Percentiles rank a stretch among this genome's conserved stretches.
These are phyloP conservation scores for Tricholoma matsutake DNA, from an alignment of 768 basidiomycete genomes.

Conservation along the genomic window DNA sequence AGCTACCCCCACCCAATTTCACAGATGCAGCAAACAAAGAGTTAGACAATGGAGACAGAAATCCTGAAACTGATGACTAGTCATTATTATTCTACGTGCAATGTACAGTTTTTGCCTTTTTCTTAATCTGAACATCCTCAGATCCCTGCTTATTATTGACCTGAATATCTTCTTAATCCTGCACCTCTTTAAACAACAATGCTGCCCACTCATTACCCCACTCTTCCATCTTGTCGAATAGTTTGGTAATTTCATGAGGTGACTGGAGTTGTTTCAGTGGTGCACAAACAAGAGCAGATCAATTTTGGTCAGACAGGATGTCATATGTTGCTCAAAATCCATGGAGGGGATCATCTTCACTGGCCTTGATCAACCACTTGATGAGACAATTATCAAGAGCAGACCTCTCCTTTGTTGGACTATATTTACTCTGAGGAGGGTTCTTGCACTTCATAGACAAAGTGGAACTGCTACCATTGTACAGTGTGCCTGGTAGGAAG, in stretches of 20 bases:
- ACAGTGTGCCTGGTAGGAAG: neutral
- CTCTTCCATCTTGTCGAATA: neutral
- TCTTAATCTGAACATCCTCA: too few relatives aligned
- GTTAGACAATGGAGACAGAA: neutral
- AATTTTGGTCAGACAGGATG: neutral
- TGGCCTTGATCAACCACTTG: too few relatives aligned
- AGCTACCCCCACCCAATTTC: too few relatives aligned
- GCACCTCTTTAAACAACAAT: too few relatives aligned
- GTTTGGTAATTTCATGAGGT: neutral
- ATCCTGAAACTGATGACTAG: neutral
- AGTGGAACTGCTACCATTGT: neutral
- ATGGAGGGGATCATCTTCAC: too few relatives aligned
- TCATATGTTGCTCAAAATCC: neutral
- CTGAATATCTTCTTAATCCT: too few relatives aligned
- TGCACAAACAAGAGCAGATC: conserved; percentile 10
- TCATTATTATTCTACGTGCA: neutral
- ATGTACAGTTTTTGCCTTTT: too few relatives aligned
- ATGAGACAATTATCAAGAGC: too few relatives aligned
- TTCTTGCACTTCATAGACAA: too few relatives aligned
- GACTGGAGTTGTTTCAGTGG: neutral
- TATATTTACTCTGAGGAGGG: neutral
- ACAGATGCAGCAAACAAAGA: neutral
- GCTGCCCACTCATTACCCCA: neutral
- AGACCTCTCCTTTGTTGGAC: neutral
- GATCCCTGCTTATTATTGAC: too few relatives aligned